Percentiles rank a stretch among this genome's conserved stretches.
phyloP scores from a whole-genome alignment of 495 filamentous ascomycete species.

The Beverwykella pulmonaria region DNA sequence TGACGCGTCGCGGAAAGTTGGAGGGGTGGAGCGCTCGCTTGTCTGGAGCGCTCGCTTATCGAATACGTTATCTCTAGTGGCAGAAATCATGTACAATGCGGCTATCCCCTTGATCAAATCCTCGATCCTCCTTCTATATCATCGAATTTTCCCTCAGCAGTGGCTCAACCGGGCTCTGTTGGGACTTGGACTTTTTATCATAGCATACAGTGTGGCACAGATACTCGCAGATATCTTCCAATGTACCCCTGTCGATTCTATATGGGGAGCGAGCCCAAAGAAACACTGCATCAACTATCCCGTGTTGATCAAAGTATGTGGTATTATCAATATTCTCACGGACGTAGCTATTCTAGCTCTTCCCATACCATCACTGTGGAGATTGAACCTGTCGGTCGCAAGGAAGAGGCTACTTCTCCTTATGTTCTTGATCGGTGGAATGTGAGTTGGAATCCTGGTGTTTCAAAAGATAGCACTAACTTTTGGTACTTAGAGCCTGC shows the following conservation, averaged over 20 bases:
- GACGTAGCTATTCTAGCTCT: neutral
- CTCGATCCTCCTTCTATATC: slow-evolving; percentile 5
- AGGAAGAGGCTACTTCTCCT: slow-evolving; percentile 3
- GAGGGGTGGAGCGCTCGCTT: no score
- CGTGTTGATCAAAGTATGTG: slow-evolving; percentile 6
- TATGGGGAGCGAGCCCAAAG: slow-evolving; percentile 5
- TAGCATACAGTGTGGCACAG: slow-evolving; percentile 1
- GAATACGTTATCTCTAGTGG: slow-evolving; percentile 5
- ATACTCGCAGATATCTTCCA: slow-evolving; percentile 7
- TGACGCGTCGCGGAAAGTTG: no score
- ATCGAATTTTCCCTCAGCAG: slow-evolving; percentile 5
- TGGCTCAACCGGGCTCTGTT: slow-evolving; percentile 2
- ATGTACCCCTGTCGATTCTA: neutral
- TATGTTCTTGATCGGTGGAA: slow-evolving; percentile 7
- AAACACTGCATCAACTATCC: slow-evolving; percentile 7
- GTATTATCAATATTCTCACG: slow-evolving; percentile 5
- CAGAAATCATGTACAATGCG: slow-evolving; percentile 4
- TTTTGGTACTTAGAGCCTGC: slow-evolving; percentile 2
- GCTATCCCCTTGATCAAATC: slow-evolving; percentile 6
- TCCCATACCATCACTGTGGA: slow-evolving; percentile 5
- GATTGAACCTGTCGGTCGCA: slow-evolving; percentile 4
- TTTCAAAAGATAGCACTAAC: slow-evolving; percentile 1
- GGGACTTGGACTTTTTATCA: slow-evolving; percentile 7
- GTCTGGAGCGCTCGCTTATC: no score
- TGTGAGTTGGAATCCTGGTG: neutral